These are phyloP conservation scores for Rhodotorula diobovata DNA, from an alignment of 768 basidiomycete species.

Conservation along the genomic window DNA sequence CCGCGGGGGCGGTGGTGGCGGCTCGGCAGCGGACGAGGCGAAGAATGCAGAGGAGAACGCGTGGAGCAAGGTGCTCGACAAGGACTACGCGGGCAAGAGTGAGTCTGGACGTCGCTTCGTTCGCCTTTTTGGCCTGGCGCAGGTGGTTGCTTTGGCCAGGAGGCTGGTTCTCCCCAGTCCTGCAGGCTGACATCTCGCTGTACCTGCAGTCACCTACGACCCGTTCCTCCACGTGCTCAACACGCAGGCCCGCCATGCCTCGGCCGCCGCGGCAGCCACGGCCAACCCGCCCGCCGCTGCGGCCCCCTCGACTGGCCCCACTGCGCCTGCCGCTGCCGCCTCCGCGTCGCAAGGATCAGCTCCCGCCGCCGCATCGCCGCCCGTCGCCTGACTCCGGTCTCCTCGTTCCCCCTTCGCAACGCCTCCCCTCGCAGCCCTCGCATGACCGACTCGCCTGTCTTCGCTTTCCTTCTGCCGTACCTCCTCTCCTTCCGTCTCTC, in stretches of 20 bases:
- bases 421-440: background rate
- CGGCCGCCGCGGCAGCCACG: background rate
- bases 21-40: background rate
- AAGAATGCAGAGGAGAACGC: slow-evolving; percentile 7
- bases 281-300: background rate
- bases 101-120: background rate
- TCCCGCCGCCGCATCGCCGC: background rate
- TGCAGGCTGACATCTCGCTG: background rate
- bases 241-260: background rate
- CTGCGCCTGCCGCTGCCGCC: background rate
- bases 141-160: background rate
- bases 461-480: background rate
- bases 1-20: background rate
- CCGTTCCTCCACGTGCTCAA: background rate
- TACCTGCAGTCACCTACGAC: background rate
- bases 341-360: background rate
- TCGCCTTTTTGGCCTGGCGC: too few relatives aligned
- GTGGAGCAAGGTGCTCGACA: slow-evolving; percentile 10
- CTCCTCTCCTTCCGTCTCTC: background rate
- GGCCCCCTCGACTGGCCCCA: background rate
- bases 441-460: background rate
- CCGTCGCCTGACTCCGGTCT: background rate
- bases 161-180: too few relatives aligned
- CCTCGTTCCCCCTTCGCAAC: background rate
- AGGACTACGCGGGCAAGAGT: slow-evolving; percentile 11